A percentile compares a stretch with the other conserved stretches of the same genome.
phyloP scores from a whole-genome alignment of 208 protist species.

The Leishmania lainsoni region DNA sequence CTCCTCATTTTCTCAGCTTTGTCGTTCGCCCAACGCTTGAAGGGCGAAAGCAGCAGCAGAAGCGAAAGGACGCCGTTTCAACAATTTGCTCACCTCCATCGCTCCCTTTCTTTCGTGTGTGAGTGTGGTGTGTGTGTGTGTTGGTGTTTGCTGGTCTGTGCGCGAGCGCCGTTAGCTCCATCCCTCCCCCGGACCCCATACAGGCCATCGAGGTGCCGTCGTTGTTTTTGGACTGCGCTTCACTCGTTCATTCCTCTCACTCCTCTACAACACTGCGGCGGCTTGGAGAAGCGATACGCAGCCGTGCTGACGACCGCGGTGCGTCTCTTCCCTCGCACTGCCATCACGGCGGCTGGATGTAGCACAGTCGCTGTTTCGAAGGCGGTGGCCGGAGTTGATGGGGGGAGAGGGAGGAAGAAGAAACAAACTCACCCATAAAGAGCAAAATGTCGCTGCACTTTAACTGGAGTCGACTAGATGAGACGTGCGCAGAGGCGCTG shows the following conservation, averaged over 20 bases:
- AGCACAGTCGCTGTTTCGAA: neutral
- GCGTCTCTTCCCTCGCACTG: neutral
- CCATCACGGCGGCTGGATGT: neutral
- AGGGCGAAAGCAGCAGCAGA: too few relatives aligned
- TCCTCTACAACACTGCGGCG: neutral
- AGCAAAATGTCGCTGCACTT: conserved; percentile 55
- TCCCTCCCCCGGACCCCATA: neutral
- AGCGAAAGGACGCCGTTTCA: too few relatives aligned
- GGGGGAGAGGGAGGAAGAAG: neutral
- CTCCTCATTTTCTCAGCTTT: neutral
- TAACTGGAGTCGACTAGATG: conserved; percentile 76
- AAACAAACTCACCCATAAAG: neutral
- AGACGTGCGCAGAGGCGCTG: conserved; percentile 69
- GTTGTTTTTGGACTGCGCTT: neutral
- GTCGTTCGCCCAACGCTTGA: too few relatives aligned
- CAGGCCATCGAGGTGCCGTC: neutral
- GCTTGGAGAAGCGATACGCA: neutral
- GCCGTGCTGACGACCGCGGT: neutral
- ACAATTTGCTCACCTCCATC: neutral
- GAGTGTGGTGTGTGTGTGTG: neutral
- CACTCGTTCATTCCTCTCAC: neutral
- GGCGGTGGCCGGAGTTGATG: neutral
- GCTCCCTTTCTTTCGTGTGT: neutral
- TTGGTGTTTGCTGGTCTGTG: neutral
- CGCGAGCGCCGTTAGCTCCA: neutral